Evolutionary conservation across 2,329 filamentous ascomycete genomes (phyloP), one percentile per base, ranked within the genome.

Genomic region (Aspergillus ochraceoroseus): DNA sequence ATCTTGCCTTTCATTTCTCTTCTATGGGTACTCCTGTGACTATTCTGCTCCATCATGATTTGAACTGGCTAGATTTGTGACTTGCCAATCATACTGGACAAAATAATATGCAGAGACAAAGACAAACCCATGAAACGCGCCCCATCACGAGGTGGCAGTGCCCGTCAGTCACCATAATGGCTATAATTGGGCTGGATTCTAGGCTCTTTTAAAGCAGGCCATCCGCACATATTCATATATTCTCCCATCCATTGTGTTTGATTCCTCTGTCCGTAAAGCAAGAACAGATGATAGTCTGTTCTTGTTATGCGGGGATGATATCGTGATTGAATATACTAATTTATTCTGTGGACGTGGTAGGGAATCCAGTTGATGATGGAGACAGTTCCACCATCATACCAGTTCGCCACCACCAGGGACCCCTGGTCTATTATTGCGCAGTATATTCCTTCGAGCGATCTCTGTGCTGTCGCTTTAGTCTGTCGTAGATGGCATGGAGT

Each of bases 381-480:
- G 53, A 68, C 73, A 35, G 66, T 75, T 36, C 75, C 76, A 19
- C 78, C 78, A 3, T 76, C 76, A n/a, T 82, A 81, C 55, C 68
- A 77, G 52, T 70, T 66, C 32, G 76, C 75, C 37, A 75, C 73
- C 7, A 61, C 69, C 41, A 67, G 72, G 49, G 72, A 80, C 52
- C 68, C 70, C 27, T 79, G 75, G 74, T 58, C 67, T 25, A 66
- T 80, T 25, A 65, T 80, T 38, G 76, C 77, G 6, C 67, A 62
- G 11, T 80, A 79, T 48, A 70, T 80, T 4, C 66, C 70, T 1
- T 78, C 76, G 2, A 66, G 68, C 19, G 74, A 78, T 43, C 66
- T 81, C 4, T 79, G 74, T 47, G 68, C 75, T 15, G 71, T 70
- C 5, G 72, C 73, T 4, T 59, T 79, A 18, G 77, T 80, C 6